These are phyloP conservation scores for Leccinum subtestaceum DNA, from an alignment of 768 basidiomycete genomes.

Conservation along the genomic window DNA sequence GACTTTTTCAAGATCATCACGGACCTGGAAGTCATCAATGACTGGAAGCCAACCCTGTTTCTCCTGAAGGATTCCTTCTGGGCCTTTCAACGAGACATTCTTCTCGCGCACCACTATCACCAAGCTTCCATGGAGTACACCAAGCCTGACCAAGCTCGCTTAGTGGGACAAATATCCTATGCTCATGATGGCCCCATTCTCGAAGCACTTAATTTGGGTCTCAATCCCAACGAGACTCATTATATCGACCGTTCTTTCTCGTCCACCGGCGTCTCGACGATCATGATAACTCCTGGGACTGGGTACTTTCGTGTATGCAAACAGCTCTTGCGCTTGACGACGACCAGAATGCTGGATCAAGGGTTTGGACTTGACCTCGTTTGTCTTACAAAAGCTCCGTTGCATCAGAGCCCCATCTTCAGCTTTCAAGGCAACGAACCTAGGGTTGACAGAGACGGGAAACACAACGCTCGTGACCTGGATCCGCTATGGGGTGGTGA, in stretches of 20 bases:
- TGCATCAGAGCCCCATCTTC: slow-evolving; percentile 93
- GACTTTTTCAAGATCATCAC: slow-evolving; percentile 96
- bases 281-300: slow-evolving; percentile 90
- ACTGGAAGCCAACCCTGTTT: slow-evolving; percentile 86
- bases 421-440: slow-evolving; percentile 75
- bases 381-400: slow-evolving; percentile 83
- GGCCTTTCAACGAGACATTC: slow-evolving; percentile 88
- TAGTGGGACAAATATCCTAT: slow-evolving; percentile 76
- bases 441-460: slow-evolving; percentile 47
- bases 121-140: slow-evolving; percentile 54
- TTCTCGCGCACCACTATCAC: slow-evolving; percentile 87
- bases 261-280: slow-evolving; percentile 78
- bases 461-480: slow-evolving; percentile 43
- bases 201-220: slow-evolving; percentile 88
- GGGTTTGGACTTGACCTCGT: slow-evolving; percentile 68
- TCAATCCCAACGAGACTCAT: slow-evolving; percentile 91
- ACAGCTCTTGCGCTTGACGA: slow-evolving; percentile 84
- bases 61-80: slow-evolving; percentile 86
- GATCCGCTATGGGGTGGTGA: slow-evolving; percentile 76
- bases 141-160: slow-evolving; percentile 50
- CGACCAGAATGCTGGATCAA: slow-evolving; percentile 90
- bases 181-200: slow-evolving; percentile 96
- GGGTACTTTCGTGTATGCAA: slow-evolving; percentile 93
- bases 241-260: slow-evolving; percentile 94
- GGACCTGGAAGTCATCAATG: slow-evolving; percentile 82